Base-by-base conservation (phyloP, 2,329 filamentous ascomycete genomes). In the Ophiostoma australiae region DNA sequence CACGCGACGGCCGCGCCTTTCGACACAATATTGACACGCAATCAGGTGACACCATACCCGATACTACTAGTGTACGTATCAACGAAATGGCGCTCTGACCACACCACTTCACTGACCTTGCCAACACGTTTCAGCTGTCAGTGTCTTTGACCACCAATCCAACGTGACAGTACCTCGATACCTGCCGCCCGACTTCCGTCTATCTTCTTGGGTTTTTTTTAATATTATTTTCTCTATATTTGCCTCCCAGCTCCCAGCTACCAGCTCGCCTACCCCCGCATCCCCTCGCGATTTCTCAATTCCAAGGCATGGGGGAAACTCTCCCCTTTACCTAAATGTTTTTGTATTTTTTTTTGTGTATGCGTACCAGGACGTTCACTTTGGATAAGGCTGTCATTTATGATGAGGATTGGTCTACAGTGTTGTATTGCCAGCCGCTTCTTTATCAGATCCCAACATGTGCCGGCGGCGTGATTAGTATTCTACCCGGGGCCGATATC, bases 11-110 rank as follows among this genome's bases (percentile, higher is more conserved):
- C 31, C 37, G 37, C 70, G 69, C 69, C 71, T 58, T 70, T 69
- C 44, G 67, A 72, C 71, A 71, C 69, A 70, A 63, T 39, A 67
- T 39, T 65, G 67, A 71, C 71, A 72, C 71, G 71, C 48, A 35
- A 41, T 72, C 71, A 72, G 67, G 67, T 72, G 71, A 72, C 71
- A 63, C 61, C 23, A 31, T 31, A 23, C 27, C 6, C n/a, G 1
- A 5, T 55, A 55, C 23, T 55, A 23, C 20, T 23, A 23, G 23
- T 48, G 52, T 55, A 61, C 23, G 13, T 63, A 63, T 66, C 33
- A 37, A 23, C 20, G 11, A 55, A 23, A 55, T 23, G 20, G 11
- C 48, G 52, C 52, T 52, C 15, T 52, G 48, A 23, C 48, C n/a
- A 52, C 17, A 8, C 33, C 63, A 39, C 63, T n/a, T 8, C 63